Base-by-base conservation (phyloP, 176 grass and related monocot species). In the Eragrostis nindensis region DNA sequence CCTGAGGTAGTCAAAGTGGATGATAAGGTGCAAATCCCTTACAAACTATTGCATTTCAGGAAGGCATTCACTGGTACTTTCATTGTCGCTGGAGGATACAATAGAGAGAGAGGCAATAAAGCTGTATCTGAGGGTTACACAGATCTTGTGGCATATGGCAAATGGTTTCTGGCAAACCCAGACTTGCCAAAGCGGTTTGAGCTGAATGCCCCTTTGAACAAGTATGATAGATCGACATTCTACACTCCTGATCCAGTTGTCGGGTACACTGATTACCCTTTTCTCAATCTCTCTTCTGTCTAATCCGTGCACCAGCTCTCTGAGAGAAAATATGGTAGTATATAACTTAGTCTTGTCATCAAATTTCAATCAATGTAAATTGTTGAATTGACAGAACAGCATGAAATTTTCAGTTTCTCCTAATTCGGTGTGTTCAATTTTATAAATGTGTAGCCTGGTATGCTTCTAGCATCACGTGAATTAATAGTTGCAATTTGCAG, bases 131-230 rank as follows among this genome's bases (percentile, higher is more conserved):
- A 86, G 42, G 78, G 88, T 16, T 86, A 82, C 57, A 82, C 88
- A 8, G 88, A 90, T 64, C 69, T 90, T 13, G 88, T 90, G 59
- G 88, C 88, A 24, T 90, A 86, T 70, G 88, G 88, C 7, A 85
- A 81, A 46, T 82, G 66, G 65, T 89, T 89, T 47, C 62, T 89
- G 65, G 78, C 87, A 2, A 89, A 90, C 43, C 83, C 83, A n/a
- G 83, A 90, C 38, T 74, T 90, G 68, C 83, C 74, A 1, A 90
- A 49, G 54, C 84, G 79, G 70, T 86, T 90, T 25, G 68, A 79
- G 60, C 41, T 86, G 66, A 78, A 86, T 79, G 79, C 52, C 2
- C 74, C 73, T 40, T n/a, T 90, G 73, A 90, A 90, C 67, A 73
- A 54, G 74, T 90, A 90, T 11, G 61, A 86, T 53, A 73, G 68